A percentile compares a stretch with the other conserved stretches of the same genome.
phyloP scores from a whole-genome alignment of 371 early-diverging fungal species.

The Rhizopus sp. region DNA sequence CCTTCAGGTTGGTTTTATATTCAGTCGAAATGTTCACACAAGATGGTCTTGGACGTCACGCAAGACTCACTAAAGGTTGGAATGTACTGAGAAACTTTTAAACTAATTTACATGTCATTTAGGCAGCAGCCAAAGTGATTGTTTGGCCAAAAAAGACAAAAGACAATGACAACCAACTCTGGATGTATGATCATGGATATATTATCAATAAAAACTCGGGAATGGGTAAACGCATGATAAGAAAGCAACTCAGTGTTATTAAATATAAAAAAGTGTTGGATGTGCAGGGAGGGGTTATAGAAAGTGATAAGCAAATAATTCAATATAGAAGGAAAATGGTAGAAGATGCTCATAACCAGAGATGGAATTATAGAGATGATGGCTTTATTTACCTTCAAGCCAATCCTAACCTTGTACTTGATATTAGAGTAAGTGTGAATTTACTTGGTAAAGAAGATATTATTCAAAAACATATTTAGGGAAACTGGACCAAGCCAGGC shows the following conservation, averaged over 20 bases:
- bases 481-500: constrained; percentile 48
- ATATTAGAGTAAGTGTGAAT: constrained; percentile 41
- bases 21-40: constrained; percentile 43
- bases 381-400: constrained; percentile 51
- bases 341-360: constrained; percentile 49
- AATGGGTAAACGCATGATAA: constrained; percentile 21
- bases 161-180: constrained; percentile 39
- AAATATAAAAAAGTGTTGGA: constrained; percentile 35
- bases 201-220: constrained; percentile 31
- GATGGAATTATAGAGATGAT: constrained; percentile 55
- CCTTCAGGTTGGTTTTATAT: constrained; percentile 54
- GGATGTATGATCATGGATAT: constrained; percentile 27
- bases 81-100: not conserved
- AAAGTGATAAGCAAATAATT: constrained; percentile 48
- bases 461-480: constrained; percentile 20
- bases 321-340: constrained; percentile 51
- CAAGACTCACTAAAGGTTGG: constrained; percentile 47
- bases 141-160: constrained; percentile 43
- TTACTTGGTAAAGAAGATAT: not conserved
- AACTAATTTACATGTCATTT: not conserved
- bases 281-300: constrained; percentile 34
- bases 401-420: constrained; percentile 46
- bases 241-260: not conserved
- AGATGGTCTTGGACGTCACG: constrained; percentile 49
- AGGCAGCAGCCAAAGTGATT: constrained; percentile 43